Conservation (phyloP, 2,329 filamentous ascomycete species). For the Phoma sp. region DNA sequence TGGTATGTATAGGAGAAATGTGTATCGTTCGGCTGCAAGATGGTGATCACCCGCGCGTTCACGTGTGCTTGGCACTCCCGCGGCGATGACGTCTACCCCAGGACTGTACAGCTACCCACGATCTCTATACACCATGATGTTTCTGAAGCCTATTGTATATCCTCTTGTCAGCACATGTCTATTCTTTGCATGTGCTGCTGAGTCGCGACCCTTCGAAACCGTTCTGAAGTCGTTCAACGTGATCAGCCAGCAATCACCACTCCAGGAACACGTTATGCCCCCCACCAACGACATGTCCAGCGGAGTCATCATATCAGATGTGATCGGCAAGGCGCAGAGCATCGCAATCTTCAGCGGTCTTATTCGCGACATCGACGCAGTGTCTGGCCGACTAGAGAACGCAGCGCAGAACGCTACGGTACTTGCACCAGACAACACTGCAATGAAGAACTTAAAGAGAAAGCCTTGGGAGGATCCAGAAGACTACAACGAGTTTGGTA, state of each 20-base stretch:
- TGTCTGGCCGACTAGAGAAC: conserved; percentile 73
- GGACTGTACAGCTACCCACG: conserved; percentile 19
- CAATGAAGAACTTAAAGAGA: conserved; percentile 75
- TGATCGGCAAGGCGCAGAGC: conserved; percentile 76
- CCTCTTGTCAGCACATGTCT: conserved; percentile 39
- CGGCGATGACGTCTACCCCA: conserved; percentile 43
- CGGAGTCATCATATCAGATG: conserved; percentile 77
- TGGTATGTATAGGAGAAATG: conserved; percentile 15
- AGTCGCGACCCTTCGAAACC: conserved; percentile 40
- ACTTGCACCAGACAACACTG: conserved; percentile 84
- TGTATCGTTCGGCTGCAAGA: not conserved
- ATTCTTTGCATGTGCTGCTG: conserved; percentile 39
- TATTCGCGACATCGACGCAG: conserved; percentile 74
- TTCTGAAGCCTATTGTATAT: conserved; percentile 41
- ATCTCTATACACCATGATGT: conserved; percentile 16
- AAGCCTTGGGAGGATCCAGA: conserved; percentile 85
- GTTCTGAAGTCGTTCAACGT: conserved; percentile 38
- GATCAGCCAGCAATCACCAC: conserved; percentile 36
- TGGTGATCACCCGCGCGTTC: conserved; percentile 38
- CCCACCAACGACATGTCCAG: conserved; percentile 39
- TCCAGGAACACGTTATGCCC: conserved; percentile 39
- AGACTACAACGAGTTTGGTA: conserved; percentile 73
- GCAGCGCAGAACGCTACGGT: conserved; percentile 76
- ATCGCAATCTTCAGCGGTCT: conserved; percentile 87
- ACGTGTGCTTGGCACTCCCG: conserved; percentile 42